Conservation (phyloP, 2,329 filamentous ascomycete species). For the Fusarium chaquense region DNA sequence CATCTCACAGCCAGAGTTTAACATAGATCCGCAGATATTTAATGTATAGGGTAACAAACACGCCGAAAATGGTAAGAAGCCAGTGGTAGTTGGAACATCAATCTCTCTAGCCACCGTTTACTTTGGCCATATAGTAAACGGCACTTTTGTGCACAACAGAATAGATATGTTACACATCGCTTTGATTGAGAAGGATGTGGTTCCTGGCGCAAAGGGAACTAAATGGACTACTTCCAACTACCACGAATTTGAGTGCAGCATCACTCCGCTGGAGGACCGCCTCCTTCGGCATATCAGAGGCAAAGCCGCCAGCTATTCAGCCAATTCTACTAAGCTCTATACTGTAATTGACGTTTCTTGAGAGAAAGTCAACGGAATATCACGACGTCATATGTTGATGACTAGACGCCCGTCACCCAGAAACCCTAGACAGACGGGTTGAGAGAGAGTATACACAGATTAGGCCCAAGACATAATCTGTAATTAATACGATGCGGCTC, state of each 20-base stretch:
- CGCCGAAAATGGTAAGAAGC: slow-evolving; percentile 57
- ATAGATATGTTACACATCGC: slow-evolving; percentile 71
- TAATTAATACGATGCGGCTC: background rate
- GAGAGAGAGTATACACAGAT: background rate
- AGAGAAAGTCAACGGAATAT: background rate
- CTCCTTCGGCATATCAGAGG: background rate
- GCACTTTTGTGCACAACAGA: slow-evolving; percentile 58
- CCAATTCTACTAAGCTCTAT: background rate
- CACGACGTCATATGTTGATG: background rate
- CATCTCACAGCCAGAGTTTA: too few relatives aligned
- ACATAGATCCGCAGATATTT: slow-evolving; percentile 55
- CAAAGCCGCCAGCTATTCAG: background rate
- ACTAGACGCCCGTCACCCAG: background rate
- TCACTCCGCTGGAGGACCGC: background rate
- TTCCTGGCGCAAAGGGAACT: slow-evolving; percentile 64
- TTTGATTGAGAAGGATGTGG: slow-evolving; percentile 65
- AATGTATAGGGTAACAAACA: slow-evolving; percentile 71
- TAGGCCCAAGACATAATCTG: background rate
- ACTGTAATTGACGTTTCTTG: background rate
- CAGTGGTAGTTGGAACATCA: slow-evolving; percentile 64
- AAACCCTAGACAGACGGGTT: background rate
- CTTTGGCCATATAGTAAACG: slow-evolving; percentile 58
- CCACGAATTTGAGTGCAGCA: slow-evolving; percentile 54
- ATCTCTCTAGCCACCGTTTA: slow-evolving; percentile 66
- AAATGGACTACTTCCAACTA: slow-evolving; percentile 63